Evolutionary conservation across 2,329 filamentous ascomycete genomes (phyloP), one percentile per base, ranked within the genome.

Genomic region (Fusarium odoratissimum): DNA sequence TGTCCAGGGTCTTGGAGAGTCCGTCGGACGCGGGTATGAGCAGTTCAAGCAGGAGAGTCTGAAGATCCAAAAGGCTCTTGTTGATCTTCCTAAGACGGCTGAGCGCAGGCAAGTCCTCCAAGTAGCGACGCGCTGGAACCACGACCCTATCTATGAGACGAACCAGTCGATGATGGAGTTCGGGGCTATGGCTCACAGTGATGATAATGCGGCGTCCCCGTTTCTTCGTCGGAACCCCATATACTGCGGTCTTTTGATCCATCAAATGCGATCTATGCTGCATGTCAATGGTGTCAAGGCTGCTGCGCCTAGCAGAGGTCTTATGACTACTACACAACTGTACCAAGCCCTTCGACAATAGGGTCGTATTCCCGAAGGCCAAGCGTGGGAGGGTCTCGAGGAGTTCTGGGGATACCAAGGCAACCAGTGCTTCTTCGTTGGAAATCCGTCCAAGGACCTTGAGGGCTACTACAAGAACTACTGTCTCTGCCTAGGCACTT

Each of bases 401-500:
- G 56, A 54, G 0, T 44, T 76, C 2, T 72, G 69, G 59, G 33
- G 46, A 30, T 59, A 65, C 16, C 75, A 79, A 37, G 74, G 74
- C 0, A 56, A 72, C 19, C 25, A 68, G 1, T 55, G 67, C 12
- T 76, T 78, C 60, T 78, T 79, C 6, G 33, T 78, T 6, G 76
- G 72, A 19, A 52, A 70, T 5, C 67, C 66, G 0, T 75, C 71
- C 3, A 66, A 30, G 13, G 64, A 65, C 31, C 71, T 60, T 3
- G 74, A 76, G 13, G 71, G 46, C 5, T 77, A 76, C 46, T 78
- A 59, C 38, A 77, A 44, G 8, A 79, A 76, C 62, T 76, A 72
- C 44, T 57, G 49, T 25, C 69, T 78, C 10, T 71, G 65, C 17
- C 51, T 64, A 4, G 74, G 77, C 14, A 17, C 69, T 0, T 79